A percentile compares a stretch with the other conserved stretches of the same genome.
These are phyloP conservation scores for Harringtonia lauricola DNA, from an alignment of 2,329 filamentous ascomycete genomes.

Conservation along the genomic window DNA sequence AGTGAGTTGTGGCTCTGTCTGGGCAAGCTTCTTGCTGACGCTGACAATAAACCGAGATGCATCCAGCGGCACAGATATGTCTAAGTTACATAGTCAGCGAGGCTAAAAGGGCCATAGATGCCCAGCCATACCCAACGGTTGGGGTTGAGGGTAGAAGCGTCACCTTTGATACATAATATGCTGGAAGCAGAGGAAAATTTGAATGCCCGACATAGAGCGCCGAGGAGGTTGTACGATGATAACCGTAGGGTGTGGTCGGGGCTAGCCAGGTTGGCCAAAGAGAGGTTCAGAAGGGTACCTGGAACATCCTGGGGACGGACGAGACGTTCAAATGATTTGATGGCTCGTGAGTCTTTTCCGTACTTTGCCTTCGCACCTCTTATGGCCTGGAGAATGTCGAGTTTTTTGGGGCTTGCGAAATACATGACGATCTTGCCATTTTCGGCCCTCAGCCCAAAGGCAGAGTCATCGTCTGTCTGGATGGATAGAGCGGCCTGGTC, in stretches of 20 bases:
- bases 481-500: slow-evolving; percentile 56
- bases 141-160: slow-evolving; percentile 7
- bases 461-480: slow-evolving; percentile 53
- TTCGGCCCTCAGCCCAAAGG: slow-evolving; percentile 56
- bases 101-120: no score
- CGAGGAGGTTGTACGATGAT: slow-evolving; percentile 56
- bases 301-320: slow-evolving; percentile 61
- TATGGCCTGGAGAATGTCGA: slow-evolving; percentile 52
- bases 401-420: slow-evolving; percentile 55
- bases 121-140: no score
- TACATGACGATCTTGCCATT: slow-evolving; percentile 63
- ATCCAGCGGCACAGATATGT: slow-evolving; percentile 52
- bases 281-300: slow-evolving; percentile 56
- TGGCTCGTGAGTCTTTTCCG: slow-evolving; percentile 48
- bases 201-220: slow-evolving; percentile 56
- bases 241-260: slow-evolving; percentile 47
- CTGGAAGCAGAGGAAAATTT: slow-evolving; percentile 52
- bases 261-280: slow-evolving; percentile 55
- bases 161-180: slow-evolving; percentile 51
- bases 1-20: slow-evolving; percentile 54
- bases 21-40: slow-evolving; percentile 52
- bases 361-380: slow-evolving; percentile 52
- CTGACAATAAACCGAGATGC: slow-evolving; percentile 53
- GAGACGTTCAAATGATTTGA: slow-evolving; percentile 52
- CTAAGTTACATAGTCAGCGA: slow-evolving; percentile 22